Percentiles rank a stretch among this genome's conserved stretches.
These are phyloP conservation scores for Xylariaceae sp. DNA, from an alignment of 2,329 filamentous ascomycete species.

Conservation along the genomic window DNA sequence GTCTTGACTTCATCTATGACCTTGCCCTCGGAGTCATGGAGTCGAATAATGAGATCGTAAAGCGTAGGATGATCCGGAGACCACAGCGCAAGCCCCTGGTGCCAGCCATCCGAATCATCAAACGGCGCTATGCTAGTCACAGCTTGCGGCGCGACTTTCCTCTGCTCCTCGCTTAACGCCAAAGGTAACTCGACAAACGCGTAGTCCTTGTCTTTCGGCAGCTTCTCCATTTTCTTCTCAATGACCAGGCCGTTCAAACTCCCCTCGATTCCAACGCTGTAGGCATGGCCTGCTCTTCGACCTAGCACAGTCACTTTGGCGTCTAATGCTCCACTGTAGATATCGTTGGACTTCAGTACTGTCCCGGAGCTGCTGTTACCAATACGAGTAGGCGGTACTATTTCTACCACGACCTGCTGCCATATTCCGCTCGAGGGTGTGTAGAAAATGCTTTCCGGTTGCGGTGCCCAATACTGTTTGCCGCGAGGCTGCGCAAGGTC, in stretches of 20 bases:
- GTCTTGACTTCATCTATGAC: conserved; percentile 57
- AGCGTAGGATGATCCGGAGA: conserved; percentile 57
- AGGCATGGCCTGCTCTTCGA: conserved; percentile 43
- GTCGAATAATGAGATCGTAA: conserved; percentile 53
- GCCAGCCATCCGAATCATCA: conserved; percentile 43
- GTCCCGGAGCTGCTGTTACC: conserved; percentile 58
- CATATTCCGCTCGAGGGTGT: conserved; percentile 57
- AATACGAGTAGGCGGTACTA: conserved; percentile 50
- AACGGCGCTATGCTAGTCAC: conserved; percentile 35
- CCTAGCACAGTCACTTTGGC: conserved; percentile 50
- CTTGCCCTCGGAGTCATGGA: conserved; percentile 42
- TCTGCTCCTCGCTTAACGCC: conserved; percentile 43
- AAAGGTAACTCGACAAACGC: conserved; percentile 47
- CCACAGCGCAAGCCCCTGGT: conserved; percentile 59
- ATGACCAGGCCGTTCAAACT: conserved; percentile 49
- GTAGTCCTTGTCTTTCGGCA: conserved; percentile 50
- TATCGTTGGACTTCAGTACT: conserved; percentile 53
- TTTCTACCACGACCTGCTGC: conserved; percentile 57
- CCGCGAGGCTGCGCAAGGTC: conserved; percentile 64
- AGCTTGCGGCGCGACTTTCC: conserved; percentile 37
- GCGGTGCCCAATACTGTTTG: conserved; percentile 64
- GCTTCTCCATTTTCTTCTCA: conserved; percentile 39
- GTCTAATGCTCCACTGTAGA: conserved; percentile 49
- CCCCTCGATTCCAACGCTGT: conserved; percentile 52
- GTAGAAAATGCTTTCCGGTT: conserved; percentile 61